A percentile compares a stretch with the other conserved stretches of the same genome.
phyloP scores from a whole-genome alignment of 768 basidiomycete species.

The Trametes cingulata region DNA sequence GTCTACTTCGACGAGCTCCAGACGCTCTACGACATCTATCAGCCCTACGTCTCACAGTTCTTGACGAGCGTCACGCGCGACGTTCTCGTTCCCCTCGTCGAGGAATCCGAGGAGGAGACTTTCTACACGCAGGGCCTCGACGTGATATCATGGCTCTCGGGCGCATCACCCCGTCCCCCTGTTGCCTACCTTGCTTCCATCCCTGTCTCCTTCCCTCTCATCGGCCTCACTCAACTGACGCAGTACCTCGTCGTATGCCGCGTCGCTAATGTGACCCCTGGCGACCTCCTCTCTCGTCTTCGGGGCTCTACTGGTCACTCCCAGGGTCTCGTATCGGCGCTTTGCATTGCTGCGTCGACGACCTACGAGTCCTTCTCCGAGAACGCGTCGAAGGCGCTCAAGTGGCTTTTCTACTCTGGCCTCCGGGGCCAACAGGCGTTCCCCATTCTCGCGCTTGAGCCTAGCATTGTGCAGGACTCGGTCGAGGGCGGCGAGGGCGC shows the following conservation, averaged over 20 bases:
- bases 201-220: conserved; percentile 92
- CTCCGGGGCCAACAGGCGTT: conserved; percentile 93
- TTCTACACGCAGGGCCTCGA: conserved; percentile 84
- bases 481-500: conserved; percentile 91
- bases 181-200: conserved; percentile 88
- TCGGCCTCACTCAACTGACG: conserved; percentile 92
- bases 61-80: conserved; percentile 61
- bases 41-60: conserved; percentile 78
- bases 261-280: conserved; percentile 74
- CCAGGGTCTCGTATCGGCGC: conserved; percentile 95
- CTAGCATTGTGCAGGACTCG: conserved; percentile 81
- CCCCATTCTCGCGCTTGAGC: conserved; percentile 89
- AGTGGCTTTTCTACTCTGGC: conserved; percentile 92
- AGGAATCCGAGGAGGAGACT: conserved; percentile 55
- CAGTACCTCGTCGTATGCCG: conserved; percentile 87
- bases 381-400: conserved; percentile 82
- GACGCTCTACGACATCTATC: conserved; percentile 87
- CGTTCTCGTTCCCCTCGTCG: conserved; percentile 71
- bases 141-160: conserved; percentile 81
- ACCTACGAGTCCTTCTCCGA: conserved; percentile 71
- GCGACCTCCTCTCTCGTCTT: conserved; percentile 73
- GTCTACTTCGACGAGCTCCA: conserved; percentile 98
- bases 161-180: conserved; percentile 68
- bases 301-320: conserved; percentile 95
- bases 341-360: conserved; percentile 78